A percentile compares a stretch with the other conserved stretches of the same genome.
Evolutionary conservation across 2,329 filamentous ascomycete genomes (phyloP).

Genomic region (Trichoderma afroharzianum): DNA sequence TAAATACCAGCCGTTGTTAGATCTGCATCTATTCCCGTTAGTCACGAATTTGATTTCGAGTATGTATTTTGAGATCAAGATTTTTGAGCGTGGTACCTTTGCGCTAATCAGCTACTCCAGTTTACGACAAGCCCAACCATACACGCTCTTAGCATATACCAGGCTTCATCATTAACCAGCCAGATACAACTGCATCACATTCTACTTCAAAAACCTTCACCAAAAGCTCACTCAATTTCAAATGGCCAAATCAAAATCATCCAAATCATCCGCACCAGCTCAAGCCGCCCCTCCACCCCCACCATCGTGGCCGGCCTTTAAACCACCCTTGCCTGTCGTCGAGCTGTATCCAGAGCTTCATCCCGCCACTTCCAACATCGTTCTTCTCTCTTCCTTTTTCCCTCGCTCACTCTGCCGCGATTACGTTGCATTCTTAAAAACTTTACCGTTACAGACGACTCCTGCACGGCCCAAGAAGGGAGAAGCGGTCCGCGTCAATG

Average conservation of each 20-base stretch:
- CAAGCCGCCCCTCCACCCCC: slow-evolving; percentile 21
- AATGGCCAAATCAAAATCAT: slow-evolving; percentile 35
- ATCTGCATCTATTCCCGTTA: too few relatives aligned
- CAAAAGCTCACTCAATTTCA: background rate
- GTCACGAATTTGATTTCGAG: background rate
- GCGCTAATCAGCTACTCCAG: background rate
- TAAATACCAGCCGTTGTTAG: background rate
- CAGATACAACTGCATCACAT: background rate
- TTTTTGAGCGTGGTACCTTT: background rate
- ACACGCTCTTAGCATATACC: background rate
- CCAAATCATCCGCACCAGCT: slow-evolving; percentile 24
- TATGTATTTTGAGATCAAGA: background rate
- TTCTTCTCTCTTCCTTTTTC: slow-evolving; percentile 71
- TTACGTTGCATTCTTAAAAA: slow-evolving; percentile 69
- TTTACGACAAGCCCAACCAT: background rate
- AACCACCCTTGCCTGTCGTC: slow-evolving; percentile 62
- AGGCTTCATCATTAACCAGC: background rate
- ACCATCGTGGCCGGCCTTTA: slow-evolving; percentile 67
- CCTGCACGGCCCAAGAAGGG: slow-evolving; percentile 74
- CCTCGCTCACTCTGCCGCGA: slow-evolving; percentile 69
- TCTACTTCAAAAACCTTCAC: background rate
- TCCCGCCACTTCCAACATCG: slow-evolving; percentile 56
- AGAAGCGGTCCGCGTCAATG: slow-evolving; percentile 81
- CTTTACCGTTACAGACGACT: slow-evolving; percentile 71
- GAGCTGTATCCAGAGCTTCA: slow-evolving; percentile 59